Percentiles rank a stretch among this genome's conserved stretches.
Conservation (phyloP, 2,329 filamentous ascomycete species). For the Lecanicillium sp. region DNA sequence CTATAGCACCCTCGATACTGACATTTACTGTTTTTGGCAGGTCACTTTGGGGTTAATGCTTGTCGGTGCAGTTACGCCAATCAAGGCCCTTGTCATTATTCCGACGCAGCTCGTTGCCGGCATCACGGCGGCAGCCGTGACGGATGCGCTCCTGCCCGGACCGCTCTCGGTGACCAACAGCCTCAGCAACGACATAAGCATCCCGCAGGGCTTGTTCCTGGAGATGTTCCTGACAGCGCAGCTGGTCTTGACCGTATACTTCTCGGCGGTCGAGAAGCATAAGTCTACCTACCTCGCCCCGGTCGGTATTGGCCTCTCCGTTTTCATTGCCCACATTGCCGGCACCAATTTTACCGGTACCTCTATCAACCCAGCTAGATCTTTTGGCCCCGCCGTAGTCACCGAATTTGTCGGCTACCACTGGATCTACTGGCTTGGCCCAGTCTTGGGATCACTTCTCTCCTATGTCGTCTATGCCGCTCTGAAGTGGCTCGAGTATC, state of each 20-base stretch:
- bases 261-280: conserved; percentile 67
- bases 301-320: conserved; percentile 60
- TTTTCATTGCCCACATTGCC: conserved; percentile 51
- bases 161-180: conserved; percentile 46
- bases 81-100: conserved; percentile 44
- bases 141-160: conserved; percentile 50
- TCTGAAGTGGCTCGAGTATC: conserved; percentile 43
- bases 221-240: conserved; percentile 59
- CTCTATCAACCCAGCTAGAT: conserved; percentile 41
- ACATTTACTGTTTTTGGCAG: no score
- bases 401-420: conserved; percentile 35
- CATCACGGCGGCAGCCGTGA: conserved; percentile 50
- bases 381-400: conserved; percentile 39
- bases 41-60: conserved; percentile 53
- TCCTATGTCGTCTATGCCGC: conserved; percentile 41
- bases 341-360: conserved; percentile 39
- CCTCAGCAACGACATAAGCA: conserved; percentile 40
- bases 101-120: conserved; percentile 49
- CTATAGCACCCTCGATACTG: no score
- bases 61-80: conserved; percentile 44
- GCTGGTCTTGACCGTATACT: conserved; percentile 56
- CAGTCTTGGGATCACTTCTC: conserved; percentile 38
- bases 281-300: conserved; percentile 64
- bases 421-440: conserved; percentile 50
- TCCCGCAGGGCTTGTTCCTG: conserved; percentile 54